Percentiles rank a stretch among this genome's conserved stretches.
Evolutionary conservation across 1,284 basidiomycete species (phyloP).

Genomic region (Ceratobasidium sp.): DNA sequence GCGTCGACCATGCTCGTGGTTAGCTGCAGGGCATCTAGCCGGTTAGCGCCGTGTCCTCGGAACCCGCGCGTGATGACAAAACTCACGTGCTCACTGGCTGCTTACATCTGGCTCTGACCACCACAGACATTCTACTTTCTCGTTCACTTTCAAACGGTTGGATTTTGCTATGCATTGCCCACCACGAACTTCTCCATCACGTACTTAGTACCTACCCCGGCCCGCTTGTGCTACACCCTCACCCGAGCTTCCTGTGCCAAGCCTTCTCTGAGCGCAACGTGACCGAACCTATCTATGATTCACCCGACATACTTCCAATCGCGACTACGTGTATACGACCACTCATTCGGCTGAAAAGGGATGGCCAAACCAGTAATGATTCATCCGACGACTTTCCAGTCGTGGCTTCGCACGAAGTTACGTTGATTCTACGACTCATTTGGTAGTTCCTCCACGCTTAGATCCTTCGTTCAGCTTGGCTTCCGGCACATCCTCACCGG

Average conservation of each 20-base stretch:
- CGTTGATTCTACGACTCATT: too few species aligned
- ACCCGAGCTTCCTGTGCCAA: not conserved
- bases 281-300: not conserved
- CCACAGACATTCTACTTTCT: not conserved
- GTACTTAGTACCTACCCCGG: not conserved
- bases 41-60: not conserved
- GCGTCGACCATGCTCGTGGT: constrained; percentile 43
- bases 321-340: too few species aligned
- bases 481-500: not conserved
- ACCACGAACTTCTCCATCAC: not conserved
- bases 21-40: not conserved
- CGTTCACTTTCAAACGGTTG: not conserved
- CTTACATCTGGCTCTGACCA: too few species aligned
- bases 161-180: too few species aligned
- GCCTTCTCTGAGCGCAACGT: not conserved
- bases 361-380: not conserved
- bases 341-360: too few species aligned
- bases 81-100: too few species aligned
- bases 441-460: not conserved
- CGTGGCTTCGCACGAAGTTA: not conserved
- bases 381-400: not conserved
- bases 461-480: not conserved
- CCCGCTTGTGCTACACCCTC: not conserved
- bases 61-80: not conserved
- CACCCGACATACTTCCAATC: too few species aligned